phyloP scores from a whole-genome alignment of 345 rosid species.

The Eucalyptus pauciflora region DNA sequence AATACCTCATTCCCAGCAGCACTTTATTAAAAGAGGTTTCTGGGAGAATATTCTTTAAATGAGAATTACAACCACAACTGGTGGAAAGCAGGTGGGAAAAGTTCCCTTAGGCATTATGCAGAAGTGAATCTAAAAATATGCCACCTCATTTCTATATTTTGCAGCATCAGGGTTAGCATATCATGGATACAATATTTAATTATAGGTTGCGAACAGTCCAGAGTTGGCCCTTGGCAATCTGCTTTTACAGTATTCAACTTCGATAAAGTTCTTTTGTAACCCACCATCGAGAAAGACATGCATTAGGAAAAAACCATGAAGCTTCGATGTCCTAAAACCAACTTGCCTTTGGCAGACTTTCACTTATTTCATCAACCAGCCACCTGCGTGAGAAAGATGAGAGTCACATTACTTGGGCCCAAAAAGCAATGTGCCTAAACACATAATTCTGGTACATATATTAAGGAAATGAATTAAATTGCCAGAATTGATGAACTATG shows the following conservation, averaged over 20 bases:
- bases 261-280: not conserved
- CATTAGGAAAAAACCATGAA: not conserved
- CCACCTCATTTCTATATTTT: not conserved
- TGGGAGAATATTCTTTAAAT: not conserved
- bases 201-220: not conserved
- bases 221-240: not conserved
- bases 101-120: not conserved
- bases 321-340: not conserved
- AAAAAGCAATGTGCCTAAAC: not conserved
- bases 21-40: not conserved
- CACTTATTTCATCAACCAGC: constrained; percentile 82
- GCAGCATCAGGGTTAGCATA: not conserved
- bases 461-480: not conserved
- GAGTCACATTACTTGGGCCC: not conserved
- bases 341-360: constrained; percentile 88
- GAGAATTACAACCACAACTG: not conserved
- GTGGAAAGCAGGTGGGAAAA: not conserved
- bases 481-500: not conserved
- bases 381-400: constrained; percentile 49
- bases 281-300: not conserved
- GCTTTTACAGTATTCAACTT: not conserved
- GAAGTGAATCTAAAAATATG: not conserved
- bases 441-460: not conserved
- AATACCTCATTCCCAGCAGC: not conserved
- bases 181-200: not conserved